Evolutionary conservation across 2,329 filamentous ascomycete genomes (phyloP).

Genomic region (Ciborinia camelliae): DNA sequence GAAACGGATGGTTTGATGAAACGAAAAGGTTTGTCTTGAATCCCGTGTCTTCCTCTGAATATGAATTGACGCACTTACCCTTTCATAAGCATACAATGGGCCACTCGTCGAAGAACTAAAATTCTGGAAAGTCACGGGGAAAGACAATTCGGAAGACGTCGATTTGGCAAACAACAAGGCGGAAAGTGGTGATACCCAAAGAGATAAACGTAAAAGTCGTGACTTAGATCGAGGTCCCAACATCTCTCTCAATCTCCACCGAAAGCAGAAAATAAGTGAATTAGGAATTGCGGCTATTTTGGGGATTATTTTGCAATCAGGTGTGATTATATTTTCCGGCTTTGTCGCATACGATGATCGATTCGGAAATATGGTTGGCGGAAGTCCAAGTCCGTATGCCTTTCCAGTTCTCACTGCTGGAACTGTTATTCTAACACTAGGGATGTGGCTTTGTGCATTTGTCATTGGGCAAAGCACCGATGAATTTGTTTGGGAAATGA

Average conservation of each 20-base stretch:
- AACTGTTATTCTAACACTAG: background rate
- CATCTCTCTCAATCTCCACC: background rate
- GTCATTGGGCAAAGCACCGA: background rate
- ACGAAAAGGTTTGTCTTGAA: no score
- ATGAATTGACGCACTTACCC: no score
- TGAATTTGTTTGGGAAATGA: background rate
- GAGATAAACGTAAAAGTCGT: background rate
- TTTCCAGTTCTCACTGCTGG: background rate
- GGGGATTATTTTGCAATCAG: background rate
- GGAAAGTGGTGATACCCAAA: background rate
- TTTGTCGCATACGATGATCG: background rate
- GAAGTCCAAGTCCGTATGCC: background rate
- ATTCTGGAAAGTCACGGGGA: background rate
- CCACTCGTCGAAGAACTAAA: background rate
- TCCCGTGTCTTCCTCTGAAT: no score
- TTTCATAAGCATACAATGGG: background rate
- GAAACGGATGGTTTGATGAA: no score
- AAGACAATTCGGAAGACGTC: background rate
- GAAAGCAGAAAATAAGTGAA: background rate
- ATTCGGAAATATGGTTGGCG: background rate
- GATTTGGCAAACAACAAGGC: background rate
- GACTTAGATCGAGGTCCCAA: background rate
- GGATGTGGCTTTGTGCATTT: background rate
- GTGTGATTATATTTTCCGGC: background rate
- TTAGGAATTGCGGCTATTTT: background rate